Evolutionary conservation across 352 stramenopile genomes (phyloP), one percentile per base, ranked within the genome.

Genomic region (Globisporangium rhizosaccharum): DNA sequence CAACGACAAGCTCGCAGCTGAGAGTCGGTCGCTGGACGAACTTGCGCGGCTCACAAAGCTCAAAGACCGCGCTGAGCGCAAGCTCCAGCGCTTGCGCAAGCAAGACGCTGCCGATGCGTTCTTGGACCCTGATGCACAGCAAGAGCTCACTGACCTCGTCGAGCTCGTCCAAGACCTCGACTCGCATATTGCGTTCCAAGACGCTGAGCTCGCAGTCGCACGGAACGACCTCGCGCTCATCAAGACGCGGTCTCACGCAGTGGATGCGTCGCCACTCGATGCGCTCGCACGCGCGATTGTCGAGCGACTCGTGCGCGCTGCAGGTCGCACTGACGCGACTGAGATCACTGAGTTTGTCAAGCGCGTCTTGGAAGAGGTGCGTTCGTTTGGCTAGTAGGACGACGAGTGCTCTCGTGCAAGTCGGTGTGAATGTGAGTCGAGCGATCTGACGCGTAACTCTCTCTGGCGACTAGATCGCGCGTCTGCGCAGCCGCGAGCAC

Each of bases 161-260:
- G 80, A 92, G 55, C 60, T 92, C 18, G 78, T 94, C 7, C 76
- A 89, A 18, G 85, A 94, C 58, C 61, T 92, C 44, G 82, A 79
- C 28, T 94, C 85, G 3, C 85, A 92, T 54, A 90, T 94, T 30
- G 68, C 79, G 7, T 94, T 94, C 58, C 85, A 94, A 53, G 85
- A 94, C 53, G 69, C 80, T 0, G 79, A 94, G 59, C 57, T 94
- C 20, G 61, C 61, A 18, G 52, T 72, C 36, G 80, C 82, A 5
- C 62, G 78, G 2, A 75, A 81, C 33, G 81, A 88, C 50, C 59
- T 88, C n/a, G 36, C 71, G 39, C 26, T 66, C n/a, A 74, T 87
- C 37, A 77, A 85, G 52, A 59, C 75, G 42, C 65, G 62, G 1
- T 67, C 75, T 0, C 68, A 80, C 25, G 62, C 60, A 6, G 61